phyloP scores from a whole-genome alignment of 2,329 filamentous ascomycete species.

The Chrysoporthe cubensis region DNA sequence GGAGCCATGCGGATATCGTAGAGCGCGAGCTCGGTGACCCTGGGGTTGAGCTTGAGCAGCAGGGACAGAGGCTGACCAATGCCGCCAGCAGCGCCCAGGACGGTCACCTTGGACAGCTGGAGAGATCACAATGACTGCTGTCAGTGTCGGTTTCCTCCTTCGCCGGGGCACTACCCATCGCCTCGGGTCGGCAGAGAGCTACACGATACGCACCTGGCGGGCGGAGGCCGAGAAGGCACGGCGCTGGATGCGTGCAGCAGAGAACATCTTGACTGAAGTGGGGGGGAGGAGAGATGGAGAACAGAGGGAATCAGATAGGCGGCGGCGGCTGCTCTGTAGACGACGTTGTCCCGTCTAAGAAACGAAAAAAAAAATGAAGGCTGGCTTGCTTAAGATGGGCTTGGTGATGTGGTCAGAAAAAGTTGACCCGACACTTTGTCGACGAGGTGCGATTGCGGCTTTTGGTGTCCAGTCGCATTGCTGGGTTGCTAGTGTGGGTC shows the following conservation, averaged over 20 bases:
- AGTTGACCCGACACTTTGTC: neutral
- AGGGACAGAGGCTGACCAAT: slow-evolving; percentile 98
- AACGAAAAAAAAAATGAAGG: neutral
- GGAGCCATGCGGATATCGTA: slow-evolving; percentile 97
- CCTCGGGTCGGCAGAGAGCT: neutral
- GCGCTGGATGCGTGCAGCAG: slow-evolving; percentile 70
- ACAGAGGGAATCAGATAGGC: slow-evolving; percentile 1
- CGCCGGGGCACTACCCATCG: neutral
- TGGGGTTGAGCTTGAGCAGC: slow-evolving; percentile 97
- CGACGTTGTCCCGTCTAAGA: neutral
- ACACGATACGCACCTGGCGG: slow-evolving; percentile 61
- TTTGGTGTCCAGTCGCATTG: slow-evolving; percentile 11
- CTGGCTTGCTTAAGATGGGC: neutral
- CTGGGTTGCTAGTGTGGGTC: slow-evolving; percentile 11
- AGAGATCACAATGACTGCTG: slow-evolving; percentile 10
- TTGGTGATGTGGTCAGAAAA: slow-evolving; percentile 3
- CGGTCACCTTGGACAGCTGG: slow-evolving; percentile 94
- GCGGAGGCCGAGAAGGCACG: slow-evolving; percentile 82
- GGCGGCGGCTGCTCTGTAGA: slow-evolving; percentile 3
- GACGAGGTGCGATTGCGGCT: slow-evolving; percentile 3
- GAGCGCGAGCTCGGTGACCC: slow-evolving; percentile 89
- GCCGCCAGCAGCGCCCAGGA: slow-evolving; percentile 95
- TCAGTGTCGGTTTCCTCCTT: neutral
- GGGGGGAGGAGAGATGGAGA: slow-evolving; percentile 9
- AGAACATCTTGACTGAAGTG: slow-evolving; percentile 68